Evolutionary conservation across 2,329 filamentous ascomycete species (phyloP).

Genomic region (Neoscytalidium dimidiatum): DNA sequence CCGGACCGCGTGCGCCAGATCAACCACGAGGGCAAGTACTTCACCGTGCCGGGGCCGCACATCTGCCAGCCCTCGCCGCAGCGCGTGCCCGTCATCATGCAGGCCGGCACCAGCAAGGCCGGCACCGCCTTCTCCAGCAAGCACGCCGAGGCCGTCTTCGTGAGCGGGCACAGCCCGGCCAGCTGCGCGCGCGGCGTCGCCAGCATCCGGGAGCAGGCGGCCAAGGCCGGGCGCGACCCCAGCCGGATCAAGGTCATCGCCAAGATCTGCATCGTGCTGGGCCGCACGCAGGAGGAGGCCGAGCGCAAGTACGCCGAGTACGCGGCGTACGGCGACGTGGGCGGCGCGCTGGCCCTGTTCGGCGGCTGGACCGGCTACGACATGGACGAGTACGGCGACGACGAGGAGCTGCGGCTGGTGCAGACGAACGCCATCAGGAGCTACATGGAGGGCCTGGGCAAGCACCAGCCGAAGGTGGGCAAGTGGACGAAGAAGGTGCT

Average conservation of each 20-base stretch:
- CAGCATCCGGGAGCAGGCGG: slow-evolving; percentile 62
- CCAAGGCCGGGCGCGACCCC: slow-evolving; percentile 58
- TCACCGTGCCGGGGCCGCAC: slow-evolving; percentile 65
- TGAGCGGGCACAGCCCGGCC: slow-evolving; percentile 64
- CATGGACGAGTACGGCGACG: slow-evolving; percentile 60
- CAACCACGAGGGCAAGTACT: slow-evolving; percentile 66
- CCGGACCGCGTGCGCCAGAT: slow-evolving; percentile 63
- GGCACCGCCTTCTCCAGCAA: slow-evolving; percentile 69
- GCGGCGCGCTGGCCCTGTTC: slow-evolving; percentile 70
- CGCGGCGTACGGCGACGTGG: slow-evolving; percentile 61
- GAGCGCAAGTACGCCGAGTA: slow-evolving; percentile 64
- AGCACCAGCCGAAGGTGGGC: slow-evolving; percentile 32
- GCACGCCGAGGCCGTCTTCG: slow-evolving; percentile 72
- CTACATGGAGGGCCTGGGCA: slow-evolving; percentile 24
- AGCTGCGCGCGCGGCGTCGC: slow-evolving; percentile 64
- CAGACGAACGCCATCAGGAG: slow-evolving; percentile 18
- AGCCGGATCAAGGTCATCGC: slow-evolving; percentile 67
- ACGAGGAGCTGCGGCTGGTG: slow-evolving; percentile 56
- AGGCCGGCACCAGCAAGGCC: slow-evolving; percentile 68
- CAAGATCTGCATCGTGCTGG: slow-evolving; percentile 66
- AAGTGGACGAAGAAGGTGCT: slow-evolving; percentile 75
- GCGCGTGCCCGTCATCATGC: slow-evolving; percentile 67
- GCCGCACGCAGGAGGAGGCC: slow-evolving; percentile 66
- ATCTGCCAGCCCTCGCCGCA: slow-evolving; percentile 68
- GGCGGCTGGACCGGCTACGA: slow-evolving; percentile 75